Evolutionary conservation across 2,329 filamentous ascomycete species (phyloP).

Genomic region (Harringtonia lauricola): DNA sequence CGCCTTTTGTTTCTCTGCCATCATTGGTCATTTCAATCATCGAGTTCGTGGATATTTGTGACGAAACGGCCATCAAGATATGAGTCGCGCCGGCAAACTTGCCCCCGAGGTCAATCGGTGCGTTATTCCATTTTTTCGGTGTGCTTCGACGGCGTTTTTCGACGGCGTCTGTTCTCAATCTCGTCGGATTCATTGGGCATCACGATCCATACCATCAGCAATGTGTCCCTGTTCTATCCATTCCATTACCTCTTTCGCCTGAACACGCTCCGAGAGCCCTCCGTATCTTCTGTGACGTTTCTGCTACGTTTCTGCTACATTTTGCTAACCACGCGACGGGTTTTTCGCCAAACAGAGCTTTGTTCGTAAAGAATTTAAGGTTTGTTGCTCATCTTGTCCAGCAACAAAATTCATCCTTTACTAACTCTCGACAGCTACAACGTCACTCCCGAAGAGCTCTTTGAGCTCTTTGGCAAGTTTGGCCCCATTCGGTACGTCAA

Average conservation of each 20-base stretch:
- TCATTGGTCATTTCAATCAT: too few relatives aligned
- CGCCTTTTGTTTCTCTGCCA: too few relatives aligned
- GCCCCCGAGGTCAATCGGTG: slow-evolving; percentile 99
- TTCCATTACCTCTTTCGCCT: too few relatives aligned
- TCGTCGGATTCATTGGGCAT: background rate
- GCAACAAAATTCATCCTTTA: background rate
- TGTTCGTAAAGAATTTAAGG: slow-evolving; percentile 99
- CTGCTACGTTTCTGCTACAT: background rate
- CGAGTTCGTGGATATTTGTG: background rate
- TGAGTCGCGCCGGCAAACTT: slow-evolving; percentile 95
- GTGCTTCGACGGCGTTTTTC: background rate
- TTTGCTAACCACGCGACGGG: slow-evolving; percentile 16
- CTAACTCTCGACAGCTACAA: slow-evolving; percentile 61
- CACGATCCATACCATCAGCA: background rate
- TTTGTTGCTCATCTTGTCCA: slow-evolving; percentile 34
- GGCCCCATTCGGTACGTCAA: slow-evolving; percentile 81
- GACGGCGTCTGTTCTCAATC: background rate
- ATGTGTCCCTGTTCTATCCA: background rate
- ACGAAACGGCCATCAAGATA: slow-evolving; percentile 50
- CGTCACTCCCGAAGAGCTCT: slow-evolving; percentile 95
- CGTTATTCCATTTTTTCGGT: slow-evolving; percentile 2
- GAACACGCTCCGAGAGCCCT: too few relatives aligned
- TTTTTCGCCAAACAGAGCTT: slow-evolving; percentile 54
- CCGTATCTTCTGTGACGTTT: too few relatives aligned
- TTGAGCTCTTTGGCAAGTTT: slow-evolving; percentile 97